Evolutionary conservation across 257 asterid genomes (phyloP), one percentile per base, ranked within the genome.

Genomic region (Verbena officinalis): DNA sequence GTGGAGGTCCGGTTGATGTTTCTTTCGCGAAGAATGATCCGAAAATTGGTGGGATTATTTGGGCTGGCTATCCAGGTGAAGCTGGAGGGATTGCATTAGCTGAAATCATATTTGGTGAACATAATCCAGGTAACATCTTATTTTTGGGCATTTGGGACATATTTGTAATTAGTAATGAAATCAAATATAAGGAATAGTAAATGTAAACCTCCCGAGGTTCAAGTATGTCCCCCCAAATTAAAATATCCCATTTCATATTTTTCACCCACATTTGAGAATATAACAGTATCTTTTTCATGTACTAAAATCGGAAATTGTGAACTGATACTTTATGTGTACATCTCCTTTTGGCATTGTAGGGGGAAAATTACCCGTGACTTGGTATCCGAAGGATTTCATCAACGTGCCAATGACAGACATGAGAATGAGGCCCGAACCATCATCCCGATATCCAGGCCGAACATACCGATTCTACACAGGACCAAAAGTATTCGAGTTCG

Each of bases 11-110:
- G 0, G 83, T 91, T 0, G 96, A 91, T 59, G 77, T 91, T 66
- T 62, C 85, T 17, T 84, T 91, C 1, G 96, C 91, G 0, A 91
- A 81, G 46, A 27, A 59, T 19, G 70, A 86, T 45, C 79, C 80
- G 0, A 84, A 88, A 60, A 76, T 88, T 0, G 95, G 96, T 12
- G 74, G 95, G 75, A 91, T 91, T 19, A 9, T 91, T 44, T 91
- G 97, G 97, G 95, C 78, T 38, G 96, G 97, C 11, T 91, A 86
- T 73, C 97, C 96, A 0, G 97, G 97, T 24, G 93, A 91, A 73
- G 87, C 87, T n/a, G 97, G 97, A 9, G 97, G 85, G n/a, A 68
- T 70, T 62, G 97, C 96, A 10, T 54, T 91, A 6, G 78, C 96
- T 21, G 68, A 91, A 59, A 77, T 83, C 70, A 39, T 91, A 67